Evolutionary conservation across 169 alveolate species (phyloP).

Genomic region (Cryptosporidium baileyi): DNA sequence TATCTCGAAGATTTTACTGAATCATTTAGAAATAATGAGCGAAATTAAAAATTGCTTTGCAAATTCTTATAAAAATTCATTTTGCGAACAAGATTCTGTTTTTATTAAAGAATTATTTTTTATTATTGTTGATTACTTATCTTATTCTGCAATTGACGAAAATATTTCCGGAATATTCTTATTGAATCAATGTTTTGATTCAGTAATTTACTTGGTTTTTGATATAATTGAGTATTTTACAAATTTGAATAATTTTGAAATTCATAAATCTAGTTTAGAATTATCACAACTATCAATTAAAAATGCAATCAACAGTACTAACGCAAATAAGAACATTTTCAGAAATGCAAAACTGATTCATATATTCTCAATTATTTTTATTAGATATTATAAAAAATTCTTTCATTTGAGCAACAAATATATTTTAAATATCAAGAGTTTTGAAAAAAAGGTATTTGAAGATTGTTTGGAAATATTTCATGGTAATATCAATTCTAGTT

Average conservation of each 20-base stretch:
- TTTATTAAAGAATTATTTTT: background rate
- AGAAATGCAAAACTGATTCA: background rate
- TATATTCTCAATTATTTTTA: background rate
- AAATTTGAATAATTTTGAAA: background rate
- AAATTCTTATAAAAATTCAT: background rate
- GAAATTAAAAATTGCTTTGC: background rate
- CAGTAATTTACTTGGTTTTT: background rate
- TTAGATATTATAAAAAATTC: slow-evolving; percentile 8
- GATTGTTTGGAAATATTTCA: background rate
- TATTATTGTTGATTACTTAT: background rate
- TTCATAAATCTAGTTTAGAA: background rate
- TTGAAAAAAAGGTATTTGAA: background rate
- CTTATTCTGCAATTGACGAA: background rate
- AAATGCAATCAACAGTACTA: background rate
- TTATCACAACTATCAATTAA: background rate
- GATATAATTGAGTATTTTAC: background rate
- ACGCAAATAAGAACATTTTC: background rate
- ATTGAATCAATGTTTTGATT: background rate
- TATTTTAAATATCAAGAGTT: background rate
- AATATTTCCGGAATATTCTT: background rate
- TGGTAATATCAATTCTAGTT: background rate
- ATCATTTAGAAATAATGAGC: background rate
- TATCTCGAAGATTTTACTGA: too few species aligned
- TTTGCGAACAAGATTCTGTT: background rate
- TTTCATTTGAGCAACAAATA: background rate